phyloP scores from a whole-genome alignment of 2,329 filamentous ascomycete genomes.

The Claviceps maximensis region DNA sequence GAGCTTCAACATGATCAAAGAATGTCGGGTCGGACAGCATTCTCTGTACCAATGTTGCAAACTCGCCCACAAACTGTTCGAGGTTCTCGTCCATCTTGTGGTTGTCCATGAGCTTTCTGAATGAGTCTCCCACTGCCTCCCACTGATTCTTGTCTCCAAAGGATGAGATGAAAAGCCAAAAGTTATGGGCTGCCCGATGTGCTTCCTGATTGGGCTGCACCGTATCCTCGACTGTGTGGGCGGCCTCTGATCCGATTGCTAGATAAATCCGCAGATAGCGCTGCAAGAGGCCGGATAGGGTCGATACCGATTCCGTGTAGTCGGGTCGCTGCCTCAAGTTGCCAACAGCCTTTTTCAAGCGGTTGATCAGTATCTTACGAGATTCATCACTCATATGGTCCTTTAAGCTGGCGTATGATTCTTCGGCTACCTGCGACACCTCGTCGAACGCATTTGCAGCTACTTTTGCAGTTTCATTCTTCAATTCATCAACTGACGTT shows the following conservation, averaged over 20 bases:
- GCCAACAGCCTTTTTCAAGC: constrained; percentile 62
- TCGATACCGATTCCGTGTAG: constrained; percentile 78
- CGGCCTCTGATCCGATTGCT: constrained; percentile 53
- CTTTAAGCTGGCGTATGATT: constrained; percentile 50
- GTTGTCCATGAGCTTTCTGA: constrained; percentile 60
- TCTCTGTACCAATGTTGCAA: constrained; percentile 62
- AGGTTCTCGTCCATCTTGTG: constrained; percentile 69
- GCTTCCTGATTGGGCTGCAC: constrained; percentile 60
- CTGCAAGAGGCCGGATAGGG: constrained; percentile 59
- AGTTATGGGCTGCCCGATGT: constrained; percentile 62
- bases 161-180: constrained; percentile 68
- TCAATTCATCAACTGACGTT: constrained; percentile 51
- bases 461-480: constrained; percentile 41
- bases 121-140: constrained; percentile 56
- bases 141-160: constrained; percentile 66
- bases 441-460: constrained; percentile 18
- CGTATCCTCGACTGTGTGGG: constrained; percentile 54
- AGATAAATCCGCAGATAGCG: constrained; percentile 71
- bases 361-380: constrained; percentile 56
- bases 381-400: constrained; percentile 64
- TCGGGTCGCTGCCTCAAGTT: constrained; percentile 65
- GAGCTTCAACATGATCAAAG: constrained; percentile 57
- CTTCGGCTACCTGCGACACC: constrained; percentile 28
- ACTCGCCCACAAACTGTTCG: constrained; percentile 59
- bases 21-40: constrained; percentile 79